Percentiles rank a stretch among this genome's conserved stretches.
Evolutionary conservation across 208 protist genomes (phyloP).

Genomic region (Novymonas esmeraldas): DNA sequence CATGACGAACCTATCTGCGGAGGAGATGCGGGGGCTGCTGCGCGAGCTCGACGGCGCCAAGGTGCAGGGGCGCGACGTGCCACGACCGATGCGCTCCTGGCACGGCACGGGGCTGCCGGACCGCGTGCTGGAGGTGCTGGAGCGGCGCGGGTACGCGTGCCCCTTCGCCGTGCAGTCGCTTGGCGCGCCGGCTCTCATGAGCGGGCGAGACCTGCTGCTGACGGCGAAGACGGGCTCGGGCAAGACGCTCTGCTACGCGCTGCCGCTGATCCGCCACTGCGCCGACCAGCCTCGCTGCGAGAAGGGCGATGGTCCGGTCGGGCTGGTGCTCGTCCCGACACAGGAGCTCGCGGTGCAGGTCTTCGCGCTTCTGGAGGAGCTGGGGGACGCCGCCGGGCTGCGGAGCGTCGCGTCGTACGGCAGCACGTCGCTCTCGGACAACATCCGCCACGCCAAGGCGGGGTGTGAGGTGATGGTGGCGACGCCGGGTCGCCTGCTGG

Average conservation of each 20-base stretch:
- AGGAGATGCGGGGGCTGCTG: constrained; percentile 63
- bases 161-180: constrained; percentile 92
- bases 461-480: constrained; percentile 85
- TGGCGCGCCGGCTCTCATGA: constrained; percentile 82
- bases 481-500: constrained; percentile 88
- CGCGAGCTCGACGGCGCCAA: constrained; percentile 86
- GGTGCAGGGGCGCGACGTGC: constrained; percentile 41
- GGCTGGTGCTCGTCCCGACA: constrained; percentile 93
- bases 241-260: constrained; percentile 93
- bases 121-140: constrained; percentile 61
- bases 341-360: constrained; percentile 94
- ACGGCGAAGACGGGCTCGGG: constrained; percentile 95
- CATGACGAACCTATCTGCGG: constrained; percentile 54
- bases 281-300: constrained; percentile 77
- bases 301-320: constrained; percentile 88
- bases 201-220: constrained; percentile 88
- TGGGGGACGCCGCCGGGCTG: constrained; percentile 58
- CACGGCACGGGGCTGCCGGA: constrained; percentile 80
- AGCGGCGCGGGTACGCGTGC: constrained; percentile 46
- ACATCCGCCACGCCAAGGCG: constrained; percentile 65
- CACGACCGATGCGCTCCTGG: constrained; percentile 84
- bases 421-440: constrained; percentile 69
- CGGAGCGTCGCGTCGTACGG: constrained; percentile 79
- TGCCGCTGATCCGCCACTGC: constrained; percentile 92
- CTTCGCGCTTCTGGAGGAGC: constrained; percentile 61